These are phyloP conservation scores for Prunus yedoensis DNA, from an alignment of 331 rosid genomes.

Conservation along the genomic window DNA sequence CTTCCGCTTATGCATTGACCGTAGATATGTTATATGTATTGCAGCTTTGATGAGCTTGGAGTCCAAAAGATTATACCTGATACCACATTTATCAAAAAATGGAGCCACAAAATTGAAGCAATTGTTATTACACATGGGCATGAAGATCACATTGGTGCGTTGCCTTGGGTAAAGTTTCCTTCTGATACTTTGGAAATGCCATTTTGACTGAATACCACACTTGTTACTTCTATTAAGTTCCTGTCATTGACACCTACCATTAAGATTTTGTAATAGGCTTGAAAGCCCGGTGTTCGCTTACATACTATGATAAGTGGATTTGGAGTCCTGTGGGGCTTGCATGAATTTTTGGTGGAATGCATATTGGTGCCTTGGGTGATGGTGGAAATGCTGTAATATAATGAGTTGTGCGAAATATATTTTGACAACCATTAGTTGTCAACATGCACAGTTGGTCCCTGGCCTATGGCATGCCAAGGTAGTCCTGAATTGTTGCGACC, in stretches of 20 bases:
- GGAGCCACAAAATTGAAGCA: constrained; percentile 98
- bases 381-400: too few species aligned
- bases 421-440: too few species aligned
- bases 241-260: neutral
- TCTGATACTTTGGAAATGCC: constrained; percentile 28
- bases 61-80: constrained; percentile 96
- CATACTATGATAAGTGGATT: too few species aligned
- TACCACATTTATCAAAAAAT: constrained; percentile 89
- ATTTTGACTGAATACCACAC: constrained; percentile 7
- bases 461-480: too few species aligned
- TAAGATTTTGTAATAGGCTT: neutral
- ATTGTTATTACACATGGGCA: constrained; percentile 94
- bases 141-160: constrained; percentile 99
- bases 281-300: neutral
- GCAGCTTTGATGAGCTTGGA: constrained; percentile 95
- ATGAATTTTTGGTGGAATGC: too few species aligned
- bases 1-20: constrained; percentile 23
- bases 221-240: constrained; percentile 4
- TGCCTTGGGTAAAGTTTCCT: constrained; percentile 95
- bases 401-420: too few species aligned
- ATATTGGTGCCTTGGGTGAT: too few species aligned
- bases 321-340: too few species aligned
- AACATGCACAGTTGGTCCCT: too few species aligned
- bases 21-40: constrained; percentile 27
- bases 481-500: too few species aligned